Evolutionary conservation across 345 rosid genomes (phyloP).

Genomic region (Rhodamnia argentea): DNA sequence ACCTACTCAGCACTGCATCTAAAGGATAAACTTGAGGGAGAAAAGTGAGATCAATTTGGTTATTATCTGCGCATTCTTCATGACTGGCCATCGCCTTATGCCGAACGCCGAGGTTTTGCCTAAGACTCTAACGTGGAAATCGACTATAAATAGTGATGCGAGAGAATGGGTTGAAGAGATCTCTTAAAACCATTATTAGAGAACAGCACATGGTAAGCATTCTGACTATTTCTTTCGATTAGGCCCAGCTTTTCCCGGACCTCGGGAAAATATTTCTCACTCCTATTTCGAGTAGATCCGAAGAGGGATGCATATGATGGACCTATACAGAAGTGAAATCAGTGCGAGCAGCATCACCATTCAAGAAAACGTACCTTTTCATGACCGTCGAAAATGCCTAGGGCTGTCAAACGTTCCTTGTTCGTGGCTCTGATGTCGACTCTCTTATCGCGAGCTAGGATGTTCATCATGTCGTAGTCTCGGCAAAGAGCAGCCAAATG

Average conservation of each 20-base stretch:
- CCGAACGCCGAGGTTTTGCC: neutral
- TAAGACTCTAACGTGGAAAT: neutral
- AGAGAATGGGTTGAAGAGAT: neutral
- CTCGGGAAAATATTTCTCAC: neutral
- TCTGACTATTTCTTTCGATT: neutral
- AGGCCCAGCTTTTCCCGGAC: neutral
- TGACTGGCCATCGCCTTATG: neutral
- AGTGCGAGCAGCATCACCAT: neutral
- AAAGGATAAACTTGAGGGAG: neutral
- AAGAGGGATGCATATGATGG: neutral
- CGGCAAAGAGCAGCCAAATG: conserved; percentile 13
- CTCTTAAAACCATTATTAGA: neutral
- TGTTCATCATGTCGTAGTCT: neutral
- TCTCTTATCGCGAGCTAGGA: neutral
- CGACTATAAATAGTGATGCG: neutral
- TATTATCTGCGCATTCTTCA: neutral
- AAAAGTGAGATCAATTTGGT: neutral
- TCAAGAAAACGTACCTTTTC: neutral
- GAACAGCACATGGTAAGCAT: neutral
- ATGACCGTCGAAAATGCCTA: neutral
- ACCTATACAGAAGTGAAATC: neutral
- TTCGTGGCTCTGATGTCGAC: neutral
- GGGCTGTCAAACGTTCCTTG: conserved; percentile 5
- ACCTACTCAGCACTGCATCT: neutral
- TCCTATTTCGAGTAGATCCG: neutral